Base-by-base conservation (phyloP, 345 rosid genomes). In the Draba incana region DNA sequence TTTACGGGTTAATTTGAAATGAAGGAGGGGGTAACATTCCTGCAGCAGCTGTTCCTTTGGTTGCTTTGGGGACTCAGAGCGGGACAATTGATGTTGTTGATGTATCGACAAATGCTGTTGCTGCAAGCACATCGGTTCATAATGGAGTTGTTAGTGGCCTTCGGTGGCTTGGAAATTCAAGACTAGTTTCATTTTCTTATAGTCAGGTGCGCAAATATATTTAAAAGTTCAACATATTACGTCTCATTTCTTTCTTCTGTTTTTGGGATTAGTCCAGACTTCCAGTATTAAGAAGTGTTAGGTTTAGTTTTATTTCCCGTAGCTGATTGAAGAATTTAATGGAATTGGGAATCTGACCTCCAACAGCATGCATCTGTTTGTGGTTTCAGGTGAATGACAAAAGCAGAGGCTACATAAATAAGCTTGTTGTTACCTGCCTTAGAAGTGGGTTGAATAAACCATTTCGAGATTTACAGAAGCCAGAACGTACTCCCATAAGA, bases 81-180 rank as follows among this genome's bases (percentile, higher is more conserved):
- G 99, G 98, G 66, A 85, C 85, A 63, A 68, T 94, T 56, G 99
- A 94, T 79, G 82, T 89, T 64, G 80, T 94, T 54, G 97, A 94
- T 83, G 95, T 94, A 70, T 88, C 88, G 52, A 97, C 99, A 50
- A 91, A 87, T 84, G 89, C 96, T 55, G 90, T 94, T 71, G 81
- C 97, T 0, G 86, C 88, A 8, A 87, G 96, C 80, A 86, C 90
- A 80, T 82, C 87, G 5, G 95, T 84, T 79, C 99, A 91, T 78
- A 80, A 57, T 74, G 75, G 88, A 56, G 81, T 80, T 37, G 92
- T 94, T 69, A 84, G 92, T 78, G 99, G 99, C 58, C 80, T 94
- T 73, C 81, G 97, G 28, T 94, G 96, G 96, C 97, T 94, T 76
- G 99, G 97, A 63, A 94, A 94, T 78, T 94, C 97, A 74, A 91